phyloP scores from a whole-genome alignment of 495 filamentous ascomycete species.

The Delitschia confertaspora region DNA sequence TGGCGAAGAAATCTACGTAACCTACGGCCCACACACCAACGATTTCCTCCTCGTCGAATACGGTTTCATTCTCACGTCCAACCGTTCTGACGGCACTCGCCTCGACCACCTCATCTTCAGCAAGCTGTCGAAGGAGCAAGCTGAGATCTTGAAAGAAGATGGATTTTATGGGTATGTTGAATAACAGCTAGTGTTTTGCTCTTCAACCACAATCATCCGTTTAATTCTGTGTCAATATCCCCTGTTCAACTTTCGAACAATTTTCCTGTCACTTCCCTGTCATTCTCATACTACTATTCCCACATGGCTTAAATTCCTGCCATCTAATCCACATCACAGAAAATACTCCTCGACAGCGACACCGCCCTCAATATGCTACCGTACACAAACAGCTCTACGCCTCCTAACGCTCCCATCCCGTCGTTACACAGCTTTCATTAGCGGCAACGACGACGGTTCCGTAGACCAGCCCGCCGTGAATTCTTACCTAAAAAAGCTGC shows the following conservation, averaged over 20 bases:
- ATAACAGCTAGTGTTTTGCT: no score
- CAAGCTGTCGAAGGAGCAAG: background rate
- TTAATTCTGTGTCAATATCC: background rate
- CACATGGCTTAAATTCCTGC: no score
- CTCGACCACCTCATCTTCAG: constrained; percentile 60
- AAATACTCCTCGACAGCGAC: constrained; percentile 14
- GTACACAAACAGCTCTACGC: constrained; percentile 21
- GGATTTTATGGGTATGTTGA: constrained; percentile 18
- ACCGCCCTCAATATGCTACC: constrained; percentile 13
- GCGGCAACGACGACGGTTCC: constrained; percentile 14
- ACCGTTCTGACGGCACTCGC: constrained; percentile 56
- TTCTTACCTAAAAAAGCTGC: constrained; percentile 5
- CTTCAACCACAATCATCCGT: no score
- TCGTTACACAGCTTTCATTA: constrained; percentile 15
- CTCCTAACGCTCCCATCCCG: constrained; percentile 13
- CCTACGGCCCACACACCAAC: constrained; percentile 71
- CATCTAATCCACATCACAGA: background rate
- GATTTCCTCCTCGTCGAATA: constrained; percentile 79
- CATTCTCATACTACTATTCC: no score
- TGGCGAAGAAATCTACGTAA: constrained; percentile 70
- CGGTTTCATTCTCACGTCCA: constrained; percentile 61
- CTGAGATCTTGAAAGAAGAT: constrained; percentile 13
- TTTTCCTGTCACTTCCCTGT: background rate
- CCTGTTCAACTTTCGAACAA: background rate
- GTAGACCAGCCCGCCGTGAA: constrained; percentile 6